Percentiles rank a stretch among this genome's conserved stretches.
Conservation (phyloP, 2,329 filamentous ascomycete species). For the Nemania sp. region DNA sequence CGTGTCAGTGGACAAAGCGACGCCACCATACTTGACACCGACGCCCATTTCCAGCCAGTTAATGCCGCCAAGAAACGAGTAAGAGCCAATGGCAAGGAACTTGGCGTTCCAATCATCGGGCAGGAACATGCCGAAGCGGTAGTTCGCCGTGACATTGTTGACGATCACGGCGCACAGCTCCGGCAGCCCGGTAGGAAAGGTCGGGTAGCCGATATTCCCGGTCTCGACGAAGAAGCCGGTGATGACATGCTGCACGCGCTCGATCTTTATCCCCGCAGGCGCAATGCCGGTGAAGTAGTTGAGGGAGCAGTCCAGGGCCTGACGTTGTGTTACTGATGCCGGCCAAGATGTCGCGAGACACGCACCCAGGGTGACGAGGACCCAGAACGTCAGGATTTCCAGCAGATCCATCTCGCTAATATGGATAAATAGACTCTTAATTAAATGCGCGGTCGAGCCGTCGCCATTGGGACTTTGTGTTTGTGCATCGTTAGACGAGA, state of each 20-base stretch:
- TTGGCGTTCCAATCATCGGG: slow-evolving; percentile 36
- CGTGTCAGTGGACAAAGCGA: slow-evolving; percentile 42
- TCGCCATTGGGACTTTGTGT: neutral
- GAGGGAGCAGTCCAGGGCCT: slow-evolving; percentile 26
- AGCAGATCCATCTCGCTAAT: slow-evolving; percentile 5
- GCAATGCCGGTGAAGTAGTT: slow-evolving; percentile 30
- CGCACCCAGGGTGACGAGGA: slow-evolving; percentile 11
- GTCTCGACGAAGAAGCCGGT: slow-evolving; percentile 30
- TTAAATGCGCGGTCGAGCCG: slow-evolving; percentile 3
- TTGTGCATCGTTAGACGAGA: neutral
- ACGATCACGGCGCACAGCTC: slow-evolving; percentile 35
- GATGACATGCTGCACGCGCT: slow-evolving; percentile 32
- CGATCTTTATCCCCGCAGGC: slow-evolving; percentile 24
- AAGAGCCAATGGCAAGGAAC: slow-evolving; percentile 34
- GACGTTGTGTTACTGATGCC: slow-evolving; percentile 14
- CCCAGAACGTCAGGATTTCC: slow-evolving; percentile 14
- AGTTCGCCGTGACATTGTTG: slow-evolving; percentile 33
- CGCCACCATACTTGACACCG: slow-evolving; percentile 33
- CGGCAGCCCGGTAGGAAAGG: slow-evolving; percentile 32
- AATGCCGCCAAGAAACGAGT: slow-evolving; percentile 37
- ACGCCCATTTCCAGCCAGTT: slow-evolving; percentile 39
- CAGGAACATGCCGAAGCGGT: slow-evolving; percentile 39
- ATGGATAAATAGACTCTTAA: slow-evolving; percentile 4
- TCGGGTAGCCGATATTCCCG: slow-evolving; percentile 36
- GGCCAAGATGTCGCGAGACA: slow-evolving; percentile 13